Base-by-base conservation (phyloP, 805 yeast genomes). In the Suhomyces pyralidae region DNA sequence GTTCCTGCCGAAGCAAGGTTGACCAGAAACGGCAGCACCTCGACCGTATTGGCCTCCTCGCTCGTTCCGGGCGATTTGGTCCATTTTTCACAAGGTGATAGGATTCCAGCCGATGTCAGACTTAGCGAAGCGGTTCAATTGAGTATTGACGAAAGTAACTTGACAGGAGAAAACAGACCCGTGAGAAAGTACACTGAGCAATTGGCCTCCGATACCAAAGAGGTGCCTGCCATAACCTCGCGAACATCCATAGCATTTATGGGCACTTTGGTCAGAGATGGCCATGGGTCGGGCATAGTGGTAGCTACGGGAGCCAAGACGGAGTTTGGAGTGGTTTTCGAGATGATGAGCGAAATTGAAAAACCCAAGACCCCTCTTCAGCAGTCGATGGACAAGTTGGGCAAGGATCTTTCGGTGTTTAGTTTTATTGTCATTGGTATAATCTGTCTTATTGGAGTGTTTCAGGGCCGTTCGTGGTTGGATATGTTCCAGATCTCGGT, bases 401-500 rank as follows among this genome's bases (percentile, higher is more conserved):
- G 99, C 45, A 88, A 90, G 65, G 97, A 94, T 62, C 77, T 94
- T 45, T 90, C 97, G 0, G 67, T 86, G 28, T 83, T 89, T 63
- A 86, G 96, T 70, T 94, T 94, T 73, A 83, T 78, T 24, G 86
- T 93, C 30, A 94, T 94, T 69, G 97, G 96, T 46, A 67, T 88
- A n/a, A 94, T 94, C 64, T 93, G 97, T 62, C 64, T 94, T 20
- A 79, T 94, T 59, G 99, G 99, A 53, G 79, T 94, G 19, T 53
- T 90, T 46, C 97, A 94, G 73, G 98, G 99, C 47, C 86, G 96
- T 56, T 81, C 88, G 8, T 92, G 97, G 97, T 79, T 94, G 53
- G 98, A 94, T 57, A 94, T 96, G 97, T 93, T 94, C 73, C 97
- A 93, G 69, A 91, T 94, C 53, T 90, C 97, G 1, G 99, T 94